These are phyloP conservation scores for Elongisporangium anandrum DNA, from an alignment of 352 stramenopile genomes.

Conservation along the genomic window DNA sequence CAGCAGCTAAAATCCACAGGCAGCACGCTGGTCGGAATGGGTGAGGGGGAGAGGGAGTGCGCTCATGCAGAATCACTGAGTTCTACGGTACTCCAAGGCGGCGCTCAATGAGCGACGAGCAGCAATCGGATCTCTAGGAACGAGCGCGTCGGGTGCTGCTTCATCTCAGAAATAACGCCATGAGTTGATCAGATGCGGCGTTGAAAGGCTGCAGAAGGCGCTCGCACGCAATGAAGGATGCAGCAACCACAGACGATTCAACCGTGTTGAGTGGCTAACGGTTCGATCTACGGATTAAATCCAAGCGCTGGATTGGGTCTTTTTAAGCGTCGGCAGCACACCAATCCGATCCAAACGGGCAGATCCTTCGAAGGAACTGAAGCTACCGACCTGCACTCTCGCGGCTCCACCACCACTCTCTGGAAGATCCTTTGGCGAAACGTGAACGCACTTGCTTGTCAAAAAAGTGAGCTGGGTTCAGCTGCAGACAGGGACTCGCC, in stretches of 20 bases:
- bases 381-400: neutral
- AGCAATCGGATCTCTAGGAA: neutral
- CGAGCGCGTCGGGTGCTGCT: neutral
- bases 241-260: neutral
- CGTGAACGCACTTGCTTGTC: neutral
- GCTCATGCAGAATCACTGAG: neutral
- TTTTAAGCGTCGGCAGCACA: neutral
- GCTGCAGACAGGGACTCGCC: neutral
- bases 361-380: neutral
- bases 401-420: neutral
- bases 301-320: neutral
- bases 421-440: neutral
- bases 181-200: neutral
- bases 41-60: too few relatives aligned
- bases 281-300: neutral
- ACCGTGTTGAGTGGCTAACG: neutral
- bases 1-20: neutral
- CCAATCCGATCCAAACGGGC: neutral
- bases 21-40: too few relatives aligned
- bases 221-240: neutral
- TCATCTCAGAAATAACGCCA: neutral
- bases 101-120: neutral
- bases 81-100: neutral
- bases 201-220: neutral
- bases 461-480: neutral